These are phyloP conservation scores for Aureobasidium sp. DNA, from an alignment of 2,329 filamentous ascomycete species.

Conservation along the genomic window DNA sequence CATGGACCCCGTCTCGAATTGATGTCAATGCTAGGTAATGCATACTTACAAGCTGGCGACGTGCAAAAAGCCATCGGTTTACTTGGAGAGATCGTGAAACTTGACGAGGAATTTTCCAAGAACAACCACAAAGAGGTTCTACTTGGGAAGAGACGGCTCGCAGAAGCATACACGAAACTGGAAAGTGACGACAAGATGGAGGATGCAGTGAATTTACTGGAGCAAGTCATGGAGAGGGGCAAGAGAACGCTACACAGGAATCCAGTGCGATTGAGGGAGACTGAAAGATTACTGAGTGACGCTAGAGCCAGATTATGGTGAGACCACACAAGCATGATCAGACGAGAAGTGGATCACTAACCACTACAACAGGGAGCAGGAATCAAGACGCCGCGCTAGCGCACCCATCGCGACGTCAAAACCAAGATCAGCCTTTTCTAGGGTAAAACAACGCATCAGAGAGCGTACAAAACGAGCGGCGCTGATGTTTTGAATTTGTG, in stretches of 20 bases:
- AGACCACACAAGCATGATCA: not conserved
- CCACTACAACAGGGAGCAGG: not conserved
- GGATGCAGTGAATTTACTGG: not conserved
- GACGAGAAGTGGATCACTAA: too few relatives aligned
- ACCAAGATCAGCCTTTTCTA: not conserved
- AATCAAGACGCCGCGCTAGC: too few relatives aligned
- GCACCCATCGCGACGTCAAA: too few relatives aligned
- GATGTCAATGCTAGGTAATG: not conserved
- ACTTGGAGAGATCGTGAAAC: too few relatives aligned
- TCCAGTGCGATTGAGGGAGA: not conserved
- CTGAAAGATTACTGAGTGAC: not conserved
- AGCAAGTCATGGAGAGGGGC: not conserved
- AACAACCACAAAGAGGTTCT: too few relatives aligned
- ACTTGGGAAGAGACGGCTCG: too few relatives aligned
- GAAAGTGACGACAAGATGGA: not conserved
- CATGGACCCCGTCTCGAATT: not conserved
- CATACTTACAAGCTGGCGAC: too few relatives aligned
- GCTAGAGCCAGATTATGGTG: not conserved
- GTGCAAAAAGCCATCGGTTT: too few relatives aligned
- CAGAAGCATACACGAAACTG: not conserved
- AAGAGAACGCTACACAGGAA: not conserved
- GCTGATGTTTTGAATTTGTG: not conserved
- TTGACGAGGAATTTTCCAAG: too few relatives aligned
- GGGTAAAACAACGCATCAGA: not conserved
- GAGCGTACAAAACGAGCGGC: not conserved